Conservation (phyloP, 345 rosid species). For the Populus tremula region DNA sequence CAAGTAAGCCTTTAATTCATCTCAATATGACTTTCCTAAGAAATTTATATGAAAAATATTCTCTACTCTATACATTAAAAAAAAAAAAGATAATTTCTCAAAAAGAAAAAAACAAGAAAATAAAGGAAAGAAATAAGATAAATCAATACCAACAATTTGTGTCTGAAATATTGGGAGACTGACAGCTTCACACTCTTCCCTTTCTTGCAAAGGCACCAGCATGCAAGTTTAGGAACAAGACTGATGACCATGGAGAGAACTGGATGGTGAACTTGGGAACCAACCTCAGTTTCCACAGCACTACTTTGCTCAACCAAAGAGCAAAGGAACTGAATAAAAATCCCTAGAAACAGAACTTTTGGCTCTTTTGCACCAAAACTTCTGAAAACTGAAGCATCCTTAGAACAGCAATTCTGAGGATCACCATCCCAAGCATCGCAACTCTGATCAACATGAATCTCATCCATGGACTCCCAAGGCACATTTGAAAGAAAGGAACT, state of each 20-base stretch:
- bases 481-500: slow-evolving; percentile 44
- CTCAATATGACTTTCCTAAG: slow-evolving; percentile 1
- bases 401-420: slow-evolving; percentile 9
- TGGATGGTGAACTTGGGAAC: slow-evolving; percentile 32
- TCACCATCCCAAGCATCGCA: background rate
- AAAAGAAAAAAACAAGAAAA: no score
- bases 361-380: slow-evolving; percentile 24
- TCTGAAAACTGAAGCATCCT: slow-evolving; percentile 18
- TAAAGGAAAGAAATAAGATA: slow-evolving; percentile 6
- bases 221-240: slow-evolving; percentile 58
- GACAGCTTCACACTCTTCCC: slow-evolving; percentile 26
- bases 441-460: slow-evolving; percentile 27
- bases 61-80: background rate
- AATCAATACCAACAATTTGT: slow-evolving; percentile 70
- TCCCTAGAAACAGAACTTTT: slow-evolving; percentile 50
- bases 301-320: slow-evolving; percentile 52
- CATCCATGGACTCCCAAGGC: slow-evolving; percentile 51
- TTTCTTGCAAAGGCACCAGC: slow-evolving; percentile 55
- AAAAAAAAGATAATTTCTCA: no score
- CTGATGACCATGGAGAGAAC: slow-evolving; percentile 32
- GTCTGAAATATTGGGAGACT: slow-evolving; percentile 61
- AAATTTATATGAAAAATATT: background rate
- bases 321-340: slow-evolving; percentile 66
- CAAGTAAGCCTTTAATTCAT: background rate
- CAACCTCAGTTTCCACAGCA: slow-evolving; percentile 28